Percentiles rank a stretch among this genome's conserved stretches.
Evolutionary conservation across 495 filamentous ascomycete genomes (phyloP).

Genomic region (Hypoxylon lenormandii): DNA sequence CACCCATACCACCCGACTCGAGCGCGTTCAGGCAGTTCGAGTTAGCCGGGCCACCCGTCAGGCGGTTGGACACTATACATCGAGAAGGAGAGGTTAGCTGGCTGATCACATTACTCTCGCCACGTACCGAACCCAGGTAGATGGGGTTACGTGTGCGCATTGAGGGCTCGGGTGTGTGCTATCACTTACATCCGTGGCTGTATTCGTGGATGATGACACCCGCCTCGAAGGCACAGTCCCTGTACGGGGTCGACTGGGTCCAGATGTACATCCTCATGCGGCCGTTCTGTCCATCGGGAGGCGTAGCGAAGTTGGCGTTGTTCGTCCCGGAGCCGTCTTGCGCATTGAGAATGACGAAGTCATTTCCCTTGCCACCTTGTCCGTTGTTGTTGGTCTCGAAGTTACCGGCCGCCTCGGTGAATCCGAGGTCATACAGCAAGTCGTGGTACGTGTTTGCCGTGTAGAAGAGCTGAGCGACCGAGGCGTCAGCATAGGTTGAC

Average conservation of each 20-base stretch:
- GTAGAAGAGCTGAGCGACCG: conserved; percentile 67
- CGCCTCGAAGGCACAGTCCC: conserved; percentile 62
- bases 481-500: conserved; percentile 56
- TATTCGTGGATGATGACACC: conserved; percentile 65
- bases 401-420: conserved; percentile 67
- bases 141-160: no score
- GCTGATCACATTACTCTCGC: no score
- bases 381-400: conserved; percentile 66
- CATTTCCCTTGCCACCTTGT: conserved; percentile 58
- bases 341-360: conserved; percentile 66
- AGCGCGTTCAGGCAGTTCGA: conserved; percentile 58
- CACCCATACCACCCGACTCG: conserved; percentile 67
- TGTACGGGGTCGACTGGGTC: conserved; percentile 54
- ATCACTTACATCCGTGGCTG: conserved; percentile 57
- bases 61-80: conserved; percentile 63
- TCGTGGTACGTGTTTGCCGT: conserved; percentile 67
- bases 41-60: conserved; percentile 67
- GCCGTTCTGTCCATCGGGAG: conserved; percentile 61
- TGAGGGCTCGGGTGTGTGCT: no score
- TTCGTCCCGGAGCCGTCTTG: conserved; percentile 66
- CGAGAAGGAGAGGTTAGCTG: conserved; percentile 12
- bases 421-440: conserved; percentile 65
- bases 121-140: no score
- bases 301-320: conserved; percentile 66
- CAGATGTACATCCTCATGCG: conserved; percentile 67